Base-by-base conservation (phyloP, 108 stramenopile species). In the Pseudonitzschia pungens region DNA sequence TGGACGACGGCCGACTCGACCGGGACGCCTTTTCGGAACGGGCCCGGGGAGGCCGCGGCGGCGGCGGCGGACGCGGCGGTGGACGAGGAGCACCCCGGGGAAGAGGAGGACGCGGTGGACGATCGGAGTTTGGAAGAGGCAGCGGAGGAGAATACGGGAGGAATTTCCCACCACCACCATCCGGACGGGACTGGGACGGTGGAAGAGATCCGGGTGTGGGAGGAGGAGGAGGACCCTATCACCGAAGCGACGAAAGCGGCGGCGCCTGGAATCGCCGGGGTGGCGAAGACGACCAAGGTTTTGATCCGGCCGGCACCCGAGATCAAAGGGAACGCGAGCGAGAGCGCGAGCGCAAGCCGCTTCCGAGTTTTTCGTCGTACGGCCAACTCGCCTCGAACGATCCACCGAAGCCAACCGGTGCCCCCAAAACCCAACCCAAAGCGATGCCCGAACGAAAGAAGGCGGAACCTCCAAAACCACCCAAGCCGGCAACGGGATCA, bases 71-170 rank as follows among this genome's bases (percentile, higher is more conserved):
- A 62, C 60, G 60, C 29, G 60, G 60, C 20, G 60, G 36, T 40
- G 60, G 60, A 62, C 60, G 60, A 10, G 60, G 60, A 26, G 24
- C 54, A 40, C 40, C 40, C 33, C 26, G 33, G 40, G 60, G 60
- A 62, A 62, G 60, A 21, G 60, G 60, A 40, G 60, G 60, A 40
- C 60, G 32, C 2, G 60, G 60, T 14, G 31, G 33, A 33, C 7
- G 33, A 58, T 58, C 57, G 15, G 60, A 62, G 14, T 62, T 62
- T 40, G 60, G 60, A n/a, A 40, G 60, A 62, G 33, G 60, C n/a
- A 15, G 8, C 27, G 60, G 32, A 8, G 60, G 33, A 33, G 60
- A 62, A 7, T 62, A 40, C 31, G 33, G 20, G 15, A 42, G 60
- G 29, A 62, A 62, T 62, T 33, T 62, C n/a, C 60, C 60, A 5